A percentile compares a stretch with the other conserved stretches of the same genome.
Conservation (phyloP, 164 flowering plant genomes). For the Houttuynia cordata region DNA sequence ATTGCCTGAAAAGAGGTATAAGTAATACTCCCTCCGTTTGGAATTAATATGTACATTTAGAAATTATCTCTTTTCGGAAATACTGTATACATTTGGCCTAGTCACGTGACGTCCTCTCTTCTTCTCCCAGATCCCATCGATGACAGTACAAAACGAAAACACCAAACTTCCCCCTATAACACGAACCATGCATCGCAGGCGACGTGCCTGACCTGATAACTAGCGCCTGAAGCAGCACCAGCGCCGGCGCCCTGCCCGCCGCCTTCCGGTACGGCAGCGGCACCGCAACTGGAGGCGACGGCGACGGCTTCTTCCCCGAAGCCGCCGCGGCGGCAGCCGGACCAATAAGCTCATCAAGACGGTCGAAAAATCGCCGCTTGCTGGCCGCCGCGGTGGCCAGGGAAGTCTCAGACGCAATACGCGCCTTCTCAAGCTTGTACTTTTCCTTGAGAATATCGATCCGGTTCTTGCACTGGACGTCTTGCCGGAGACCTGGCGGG, state of each 20-base stretch:
- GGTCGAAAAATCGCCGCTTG: constrained; percentile 20
- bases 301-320: constrained; percentile 4
- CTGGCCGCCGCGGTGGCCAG: too few species aligned
- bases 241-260: not conserved
- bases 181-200: not conserved
- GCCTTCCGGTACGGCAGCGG: constrained; percentile 23
- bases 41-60: too few species aligned
- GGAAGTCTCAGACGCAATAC: constrained; percentile 29
- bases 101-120: too few species aligned
- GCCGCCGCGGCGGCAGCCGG: not conserved
- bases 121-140: too few species aligned
- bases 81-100: too few species aligned
- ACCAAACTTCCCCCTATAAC: not conserved
- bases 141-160: too few species aligned
- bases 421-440: constrained; percentile 74
- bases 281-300: constrained; percentile 30
- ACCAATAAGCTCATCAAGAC: constrained; percentile 18
- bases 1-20: too few species aligned
- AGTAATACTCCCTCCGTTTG: too few species aligned
- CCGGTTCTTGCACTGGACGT: constrained; percentile 91
- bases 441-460: constrained; percentile 92
- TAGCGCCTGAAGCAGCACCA: not conserved
- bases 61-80: too few species aligned
- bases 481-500: constrained; percentile 48
- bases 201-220: not conserved